Percentiles rank a stretch among this genome's conserved stretches.
Conservation (phyloP, 257 asterid species). For the Agastache rugosa region DNA sequence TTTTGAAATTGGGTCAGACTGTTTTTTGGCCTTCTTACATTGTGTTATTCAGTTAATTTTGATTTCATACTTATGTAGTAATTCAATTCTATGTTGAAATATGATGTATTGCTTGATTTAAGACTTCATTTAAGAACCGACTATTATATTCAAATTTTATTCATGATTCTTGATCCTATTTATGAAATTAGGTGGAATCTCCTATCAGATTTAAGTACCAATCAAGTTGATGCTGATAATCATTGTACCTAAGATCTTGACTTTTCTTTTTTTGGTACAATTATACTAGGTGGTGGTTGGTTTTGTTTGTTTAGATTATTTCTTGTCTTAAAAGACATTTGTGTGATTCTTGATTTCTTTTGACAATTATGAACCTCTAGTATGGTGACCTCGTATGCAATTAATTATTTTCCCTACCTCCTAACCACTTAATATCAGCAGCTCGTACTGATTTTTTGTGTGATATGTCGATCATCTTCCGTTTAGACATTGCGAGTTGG, state of each 20-base stretch:
- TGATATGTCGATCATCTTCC: too few relatives aligned
- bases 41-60: not conserved
- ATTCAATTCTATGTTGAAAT: not conserved
- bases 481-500: not conserved
- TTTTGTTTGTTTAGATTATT: conserved; percentile 27
- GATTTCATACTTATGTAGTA: not conserved
- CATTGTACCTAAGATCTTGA: conserved; percentile 30
- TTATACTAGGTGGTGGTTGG: conserved; percentile 31
- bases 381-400: not conserved
- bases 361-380: conserved; percentile 2
- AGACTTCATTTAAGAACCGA: not conserved
- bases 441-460: not conserved
- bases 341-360: not conserved
- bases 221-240: conserved; percentile 31
- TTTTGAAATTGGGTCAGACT: not conserved
- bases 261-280: conserved; percentile 3
- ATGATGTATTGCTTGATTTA: conserved; percentile 1
- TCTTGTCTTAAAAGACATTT: conserved; percentile 20
- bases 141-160: not conserved
- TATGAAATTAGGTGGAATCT: conserved; percentile 28
- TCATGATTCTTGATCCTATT: not conserved
- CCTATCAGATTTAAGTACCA: not conserved
- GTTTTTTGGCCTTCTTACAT: not conserved
- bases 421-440: not conserved
- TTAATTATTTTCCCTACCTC: not conserved